These are phyloP conservation scores for Aristolochia contorta DNA, from an alignment of 164 flowering plant species.

Conservation along the genomic window DNA sequence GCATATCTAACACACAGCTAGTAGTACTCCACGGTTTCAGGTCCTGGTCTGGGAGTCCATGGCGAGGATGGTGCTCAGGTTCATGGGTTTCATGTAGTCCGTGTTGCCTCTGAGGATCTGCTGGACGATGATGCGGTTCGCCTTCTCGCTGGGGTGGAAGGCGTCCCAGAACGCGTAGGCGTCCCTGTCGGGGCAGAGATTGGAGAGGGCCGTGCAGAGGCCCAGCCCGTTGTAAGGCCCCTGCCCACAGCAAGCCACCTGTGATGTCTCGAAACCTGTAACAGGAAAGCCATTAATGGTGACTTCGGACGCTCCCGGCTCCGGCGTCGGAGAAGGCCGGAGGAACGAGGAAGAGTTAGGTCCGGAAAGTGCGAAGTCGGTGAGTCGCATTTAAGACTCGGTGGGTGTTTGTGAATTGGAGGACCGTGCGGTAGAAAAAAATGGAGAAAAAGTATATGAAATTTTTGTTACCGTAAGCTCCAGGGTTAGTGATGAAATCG, in stretches of 20 bases:
- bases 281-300: too few relatives aligned
- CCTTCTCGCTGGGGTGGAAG: constrained; percentile 65
- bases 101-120: constrained; percentile 34
- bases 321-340: too few relatives aligned
- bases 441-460: too few relatives aligned
- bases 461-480: constrained; percentile 41
- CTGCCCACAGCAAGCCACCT: constrained; percentile 79
- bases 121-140: constrained; percentile 47
- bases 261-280: constrained; percentile 27
- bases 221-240: constrained; percentile 80
- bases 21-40: too few relatives aligned
- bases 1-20: not conserved
- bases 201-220: constrained; percentile 40
- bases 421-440: not conserved
- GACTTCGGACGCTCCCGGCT: too few relatives aligned
- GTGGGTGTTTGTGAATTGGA: not conserved
- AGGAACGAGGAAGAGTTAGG: too few relatives aligned
- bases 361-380: not conserved
- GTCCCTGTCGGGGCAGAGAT: constrained; percentile 54
- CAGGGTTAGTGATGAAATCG: constrained; percentile 50
- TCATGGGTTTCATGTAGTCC: constrained; percentile 67
- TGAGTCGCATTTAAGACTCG: not conserved
- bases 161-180: constrained; percentile 62
- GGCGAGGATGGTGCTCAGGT: constrained; percentile 60
- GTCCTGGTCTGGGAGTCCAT: constrained; percentile 39